These are phyloP conservation scores for Penicillium brasilianum DNA, from an alignment of 2,329 filamentous ascomycete genomes.

Conservation along the genomic window DNA sequence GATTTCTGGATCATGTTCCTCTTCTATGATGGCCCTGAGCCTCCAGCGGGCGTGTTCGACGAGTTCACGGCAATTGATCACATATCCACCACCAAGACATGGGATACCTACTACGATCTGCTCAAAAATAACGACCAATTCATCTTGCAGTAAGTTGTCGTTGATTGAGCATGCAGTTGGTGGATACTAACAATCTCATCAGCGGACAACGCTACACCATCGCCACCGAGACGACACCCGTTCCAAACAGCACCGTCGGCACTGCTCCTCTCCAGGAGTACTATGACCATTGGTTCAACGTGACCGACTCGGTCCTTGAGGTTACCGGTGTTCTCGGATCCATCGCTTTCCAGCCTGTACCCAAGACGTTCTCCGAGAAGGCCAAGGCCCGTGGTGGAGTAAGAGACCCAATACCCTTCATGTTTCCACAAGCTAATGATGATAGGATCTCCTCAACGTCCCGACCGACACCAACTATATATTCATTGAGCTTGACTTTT, in stretches of 20 bases:
- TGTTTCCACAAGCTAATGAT: constrained; percentile 3
- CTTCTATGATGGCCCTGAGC: constrained; percentile 64
- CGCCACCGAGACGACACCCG: constrained; percentile 46
- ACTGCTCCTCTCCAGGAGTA: constrained; percentile 37
- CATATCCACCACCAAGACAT: constrained; percentile 54
- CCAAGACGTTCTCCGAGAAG: constrained; percentile 40
- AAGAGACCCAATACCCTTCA: constrained; percentile 17
- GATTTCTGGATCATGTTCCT: constrained; percentile 66
- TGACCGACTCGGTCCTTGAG: constrained; percentile 33
- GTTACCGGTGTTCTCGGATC: constrained; percentile 39
- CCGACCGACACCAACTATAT: constrained; percentile 50
- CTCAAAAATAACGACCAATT: constrained; percentile 51
- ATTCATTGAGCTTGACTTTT: constrained; percentile 53
- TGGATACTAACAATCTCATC: constrained; percentile 1
- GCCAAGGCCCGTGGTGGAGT: constrained; percentile 44
- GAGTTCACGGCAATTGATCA: constrained; percentile 59
- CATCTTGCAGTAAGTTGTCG: constrained; percentile 33
- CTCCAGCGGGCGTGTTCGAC: constrained; percentile 60
- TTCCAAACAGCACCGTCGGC: constrained; percentile 40
- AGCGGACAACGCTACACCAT: constrained; percentile 49
- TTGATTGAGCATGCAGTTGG: background rate
- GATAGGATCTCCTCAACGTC: constrained; percentile 47
- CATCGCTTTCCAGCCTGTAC: constrained; percentile 46
- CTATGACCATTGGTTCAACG: constrained; percentile 42
- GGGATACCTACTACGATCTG: constrained; percentile 54